phyloP scores from a whole-genome alignment of 2,329 filamentous ascomycete genomes.

The Pseudogymnoascus sp. region DNA sequence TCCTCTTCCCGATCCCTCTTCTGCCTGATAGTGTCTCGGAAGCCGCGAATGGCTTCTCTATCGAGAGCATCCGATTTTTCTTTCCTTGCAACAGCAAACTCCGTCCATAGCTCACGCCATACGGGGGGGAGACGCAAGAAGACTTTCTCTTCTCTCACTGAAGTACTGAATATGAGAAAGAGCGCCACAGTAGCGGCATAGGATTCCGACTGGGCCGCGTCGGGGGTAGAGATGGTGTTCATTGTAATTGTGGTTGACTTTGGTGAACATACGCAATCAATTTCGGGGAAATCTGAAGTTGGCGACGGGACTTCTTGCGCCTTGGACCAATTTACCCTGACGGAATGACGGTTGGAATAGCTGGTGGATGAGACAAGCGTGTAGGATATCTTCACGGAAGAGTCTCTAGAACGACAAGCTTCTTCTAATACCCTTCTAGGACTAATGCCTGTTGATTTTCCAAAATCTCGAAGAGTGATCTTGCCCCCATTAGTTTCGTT shows the following conservation, averaged over 20 bases:
- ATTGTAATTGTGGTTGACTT: constrained; percentile 64
- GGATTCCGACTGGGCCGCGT: constrained; percentile 74
- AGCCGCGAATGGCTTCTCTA: constrained; percentile 56
- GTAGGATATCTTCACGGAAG: constrained; percentile 59
- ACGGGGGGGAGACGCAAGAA: constrained; percentile 67
- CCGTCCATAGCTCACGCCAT: constrained; percentile 82
- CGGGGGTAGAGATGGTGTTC: constrained; percentile 64
- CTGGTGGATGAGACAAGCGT: constrained; percentile 63
- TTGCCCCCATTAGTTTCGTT: constrained; percentile 46
- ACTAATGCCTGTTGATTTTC: constrained; percentile 68
- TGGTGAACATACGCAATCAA: constrained; percentile 32
- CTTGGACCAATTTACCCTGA: constrained; percentile 75
- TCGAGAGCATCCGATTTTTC: constrained; percentile 63
- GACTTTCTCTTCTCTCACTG: constrained; percentile 77
- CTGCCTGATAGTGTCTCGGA: constrained; percentile 64
- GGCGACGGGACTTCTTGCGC: constrained; percentile 48
- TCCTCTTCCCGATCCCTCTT: constrained; percentile 63
- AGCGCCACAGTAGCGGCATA: constrained; percentile 76
- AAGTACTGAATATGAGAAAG: constrained; percentile 73
- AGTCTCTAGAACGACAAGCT: constrained; percentile 69
- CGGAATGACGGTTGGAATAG: constrained; percentile 68
- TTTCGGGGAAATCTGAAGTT: constrained; percentile 21
- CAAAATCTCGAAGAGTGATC: constrained; percentile 71
- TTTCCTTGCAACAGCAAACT: constrained; percentile 66
- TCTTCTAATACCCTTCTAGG: constrained; percentile 77